A percentile compares a stretch with the other conserved stretches of the same genome.
phyloP scores from a whole-genome alignment of 148 eudicot species.

The Rhododendron henanense region DNA sequence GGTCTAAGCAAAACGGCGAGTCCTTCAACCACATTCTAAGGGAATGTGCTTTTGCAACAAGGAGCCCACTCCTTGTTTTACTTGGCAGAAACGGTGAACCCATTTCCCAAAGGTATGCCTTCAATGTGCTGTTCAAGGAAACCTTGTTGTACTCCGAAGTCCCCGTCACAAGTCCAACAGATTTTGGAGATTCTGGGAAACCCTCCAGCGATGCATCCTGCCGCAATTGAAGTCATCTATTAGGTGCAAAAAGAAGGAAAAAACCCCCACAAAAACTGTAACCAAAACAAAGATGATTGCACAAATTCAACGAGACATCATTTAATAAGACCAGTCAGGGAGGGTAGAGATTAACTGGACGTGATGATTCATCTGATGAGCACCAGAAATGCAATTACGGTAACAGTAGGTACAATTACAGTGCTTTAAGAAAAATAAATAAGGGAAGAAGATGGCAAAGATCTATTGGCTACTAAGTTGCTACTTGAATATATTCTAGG shows the following conservation, averaged over 20 bases:
- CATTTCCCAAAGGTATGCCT: slow-evolving; percentile 97
- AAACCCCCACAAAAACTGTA: background rate
- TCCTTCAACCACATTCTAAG: slow-evolving; percentile 95
- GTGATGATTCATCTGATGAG: background rate
- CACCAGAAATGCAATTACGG: background rate
- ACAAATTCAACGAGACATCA: background rate
- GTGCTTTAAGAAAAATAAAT: background rate
- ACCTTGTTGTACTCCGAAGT: slow-evolving; percentile 75
- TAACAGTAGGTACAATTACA: background rate
- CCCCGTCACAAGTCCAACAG: slow-evolving; percentile 88
- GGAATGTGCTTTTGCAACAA: slow-evolving; percentile 93
- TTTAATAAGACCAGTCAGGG: background rate
- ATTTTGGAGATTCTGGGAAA: slow-evolving; percentile 89
- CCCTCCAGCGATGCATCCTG: slow-evolving; percentile 99
- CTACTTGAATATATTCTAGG: background rate
- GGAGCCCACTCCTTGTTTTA: slow-evolving; percentile 71
- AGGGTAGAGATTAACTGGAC: background rate
- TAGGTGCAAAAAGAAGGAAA: background rate
- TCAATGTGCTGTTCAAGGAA: slow-evolving; percentile 78
- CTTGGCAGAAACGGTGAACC: slow-evolving; percentile 97
- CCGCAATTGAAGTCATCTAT: slow-evolving; percentile 9
- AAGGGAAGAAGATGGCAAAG: background rate
- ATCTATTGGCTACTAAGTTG: background rate
- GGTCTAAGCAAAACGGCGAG: slow-evolving; percentile 89
- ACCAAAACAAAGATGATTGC: background rate